Base-by-base conservation (phyloP, 352 stramenopile genomes). In the Plasmopara halstedii region DNA sequence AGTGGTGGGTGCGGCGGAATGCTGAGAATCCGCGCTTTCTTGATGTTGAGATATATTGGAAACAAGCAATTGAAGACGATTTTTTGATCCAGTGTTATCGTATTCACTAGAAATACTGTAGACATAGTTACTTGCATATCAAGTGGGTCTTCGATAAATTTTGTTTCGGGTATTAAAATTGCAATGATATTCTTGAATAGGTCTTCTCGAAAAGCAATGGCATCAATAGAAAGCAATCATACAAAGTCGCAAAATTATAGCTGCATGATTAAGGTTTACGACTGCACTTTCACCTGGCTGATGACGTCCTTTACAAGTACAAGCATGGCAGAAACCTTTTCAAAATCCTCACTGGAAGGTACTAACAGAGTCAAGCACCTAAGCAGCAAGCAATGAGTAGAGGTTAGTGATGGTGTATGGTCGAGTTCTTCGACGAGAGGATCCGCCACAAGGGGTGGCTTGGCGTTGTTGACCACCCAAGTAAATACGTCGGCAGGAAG, bases 1-100 rank as follows among this genome's bases (percentile, higher is more conserved):
- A 84, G 47, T 92, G 95, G 71, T 80, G 66, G 53, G 75, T 89
- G 55, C 72, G 73, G 27, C 83, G 85, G 25, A 97, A 97, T 47
- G 81, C 83, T 21, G 68, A 92, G 48, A 98, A 98, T 68, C 89
- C 88, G 29, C 88, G 92, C 37, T 95, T 96, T 55, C 71, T 98
- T 29, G 92, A 98, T 54, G 86, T 97, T 26, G 68, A 88, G 53
- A 70, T 95, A 36, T 58, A 84, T 55, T 93, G 80, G 78, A 81
- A 85, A 48, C 60, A 71, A 39, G 33, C 55, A 8, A 50, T 56
- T 3, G 67, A 78, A 21, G 39, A 29, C 25, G 62, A 54, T 11
- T 74, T 72, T 45, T 58, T 60, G 34, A 61, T 71, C 48, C 72
- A 92, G 48, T 66, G 62, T 22, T 95, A 86, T 60, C 70, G 74